These are phyloP conservation scores for Flaveria sonorensis DNA, from an alignment of 129 eudicot genomes.

Conservation along the genomic window DNA sequence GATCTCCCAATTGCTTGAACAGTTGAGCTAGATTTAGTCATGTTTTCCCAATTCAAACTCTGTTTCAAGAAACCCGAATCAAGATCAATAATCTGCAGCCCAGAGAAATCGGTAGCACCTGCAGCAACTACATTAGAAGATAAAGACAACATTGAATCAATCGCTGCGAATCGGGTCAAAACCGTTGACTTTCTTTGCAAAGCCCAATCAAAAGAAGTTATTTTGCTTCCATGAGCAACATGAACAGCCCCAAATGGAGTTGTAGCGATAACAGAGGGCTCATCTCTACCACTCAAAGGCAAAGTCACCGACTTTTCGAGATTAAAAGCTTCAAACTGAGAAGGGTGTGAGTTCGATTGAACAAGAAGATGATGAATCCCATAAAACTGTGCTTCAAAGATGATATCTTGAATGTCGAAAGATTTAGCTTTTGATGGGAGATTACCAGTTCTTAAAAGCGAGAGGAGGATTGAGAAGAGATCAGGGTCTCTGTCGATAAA, in stretches of 20 bases:
- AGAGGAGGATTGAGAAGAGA: slow-evolving; percentile 63
- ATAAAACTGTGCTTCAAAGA: slow-evolving; percentile 66
- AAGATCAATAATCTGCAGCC: slow-evolving; percentile 76
- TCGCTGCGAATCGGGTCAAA: slow-evolving; percentile 67
- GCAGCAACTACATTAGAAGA: slow-evolving; percentile 64
- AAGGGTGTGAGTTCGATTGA: slow-evolving; percentile 67
- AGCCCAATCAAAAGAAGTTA: slow-evolving; percentile 94
- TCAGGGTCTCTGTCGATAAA: slow-evolving; percentile 93
- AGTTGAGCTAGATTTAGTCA: slow-evolving; percentile 80
- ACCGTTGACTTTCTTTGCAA: slow-evolving; percentile 64
- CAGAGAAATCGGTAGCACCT: slow-evolving; percentile 96
- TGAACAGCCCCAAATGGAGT: slow-evolving; percentile 65
- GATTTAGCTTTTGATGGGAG: slow-evolving; percentile 73
- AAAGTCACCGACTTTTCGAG: slow-evolving; percentile 59
- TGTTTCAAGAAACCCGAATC: slow-evolving; percentile 61
- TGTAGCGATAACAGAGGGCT: slow-evolving; percentile 63
- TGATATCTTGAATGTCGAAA: slow-evolving; percentile 71
- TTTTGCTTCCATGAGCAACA: slow-evolving; percentile 82
- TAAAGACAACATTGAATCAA: slow-evolving; percentile 69
- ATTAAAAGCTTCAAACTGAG: slow-evolving; percentile 73
- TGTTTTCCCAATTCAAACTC: slow-evolving; percentile 77
- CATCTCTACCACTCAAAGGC: slow-evolving; percentile 70
- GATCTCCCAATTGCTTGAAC: slow-evolving; percentile 81
- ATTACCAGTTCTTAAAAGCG: slow-evolving; percentile 79
- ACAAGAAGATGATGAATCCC: slow-evolving; percentile 64